phyloP scores from a whole-genome alignment of 2,329 filamentous ascomycete species.

The Neocucurbitaria cava region DNA sequence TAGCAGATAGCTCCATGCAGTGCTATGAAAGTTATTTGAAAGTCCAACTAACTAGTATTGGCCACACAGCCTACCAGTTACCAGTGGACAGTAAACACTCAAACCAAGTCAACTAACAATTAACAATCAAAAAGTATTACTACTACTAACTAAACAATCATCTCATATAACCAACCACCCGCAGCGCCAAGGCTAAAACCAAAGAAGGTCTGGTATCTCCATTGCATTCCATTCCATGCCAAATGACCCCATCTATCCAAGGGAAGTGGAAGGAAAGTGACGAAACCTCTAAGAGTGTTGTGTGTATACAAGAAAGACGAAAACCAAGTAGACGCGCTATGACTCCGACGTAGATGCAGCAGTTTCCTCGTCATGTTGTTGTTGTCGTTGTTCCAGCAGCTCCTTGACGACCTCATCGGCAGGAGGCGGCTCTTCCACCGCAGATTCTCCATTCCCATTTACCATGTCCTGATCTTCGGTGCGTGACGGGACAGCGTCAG shows the following conservation, averaged over 20 bases:
- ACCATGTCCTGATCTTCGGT: slow-evolving; percentile 8
- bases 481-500: too few species aligned
- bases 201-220: background rate
- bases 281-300: background rate
- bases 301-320: background rate
- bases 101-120: background rate
- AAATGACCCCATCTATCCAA: background rate
- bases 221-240: background rate
- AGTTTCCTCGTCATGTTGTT: background rate
- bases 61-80: too few species aligned
- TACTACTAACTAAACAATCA: background rate
- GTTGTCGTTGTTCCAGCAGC: background rate
- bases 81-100: too few species aligned
- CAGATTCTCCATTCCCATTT: slow-evolving; percentile 17
- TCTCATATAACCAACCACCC: background rate
- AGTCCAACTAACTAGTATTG: too few species aligned
- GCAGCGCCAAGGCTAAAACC: background rate
- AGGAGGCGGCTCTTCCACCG: slow-evolving; percentile 8
- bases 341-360: background rate
- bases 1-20: too few species aligned
- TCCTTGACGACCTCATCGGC: slow-evolving; percentile 1
- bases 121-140: background rate
- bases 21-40: too few species aligned
- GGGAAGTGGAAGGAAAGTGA: too few species aligned
- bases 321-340: background rate